A percentile compares a stretch with the other conserved stretches of the same genome.
Evolutionary conservation across 139 green algal species (phyloP).

Genomic region (Chlorella vulgaris): DNA sequence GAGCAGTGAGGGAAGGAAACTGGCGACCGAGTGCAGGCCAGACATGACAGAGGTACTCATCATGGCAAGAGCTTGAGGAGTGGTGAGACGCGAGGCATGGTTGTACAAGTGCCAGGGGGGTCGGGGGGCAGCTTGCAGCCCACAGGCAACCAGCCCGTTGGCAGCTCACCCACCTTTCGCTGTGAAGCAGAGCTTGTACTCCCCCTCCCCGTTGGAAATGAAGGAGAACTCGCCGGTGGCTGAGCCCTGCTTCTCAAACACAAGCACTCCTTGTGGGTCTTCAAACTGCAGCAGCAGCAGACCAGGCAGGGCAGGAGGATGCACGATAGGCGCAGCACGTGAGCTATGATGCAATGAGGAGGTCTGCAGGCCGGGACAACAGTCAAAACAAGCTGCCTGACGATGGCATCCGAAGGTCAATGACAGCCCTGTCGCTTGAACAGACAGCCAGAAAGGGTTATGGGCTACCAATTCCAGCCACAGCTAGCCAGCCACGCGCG

Average conservation of each 20-base stretch:
- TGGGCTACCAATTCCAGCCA: too few relatives aligned
- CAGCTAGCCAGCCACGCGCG: neutral
- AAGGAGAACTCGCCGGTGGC: constrained; percentile 79
- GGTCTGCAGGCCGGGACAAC: too few relatives aligned
- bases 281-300: constrained; percentile 28
- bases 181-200: constrained; percentile 93
- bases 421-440: too few relatives aligned
- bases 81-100: too few relatives aligned
- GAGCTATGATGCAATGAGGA: too few relatives aligned
- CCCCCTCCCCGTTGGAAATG: constrained; percentile 71
- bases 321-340: neutral
- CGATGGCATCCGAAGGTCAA: neutral
- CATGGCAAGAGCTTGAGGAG: too few relatives aligned
- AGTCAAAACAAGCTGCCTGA: neutral
- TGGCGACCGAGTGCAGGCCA: neutral
- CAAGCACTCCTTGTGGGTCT: constrained; percentile 25
- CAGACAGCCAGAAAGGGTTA: too few relatives aligned
- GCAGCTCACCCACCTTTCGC: constrained; percentile 64
- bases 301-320: neutral
- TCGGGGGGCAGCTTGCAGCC: too few relatives aligned
- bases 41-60: neutral
- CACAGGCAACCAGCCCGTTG: too few relatives aligned
- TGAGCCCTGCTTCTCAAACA: constrained; percentile 35
- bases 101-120: too few relatives aligned
- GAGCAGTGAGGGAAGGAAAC: neutral